Evolutionary conservation across 176 grass and related monocot genomes (phyloP).

Genomic region (Oryza longistaminata): DNA sequence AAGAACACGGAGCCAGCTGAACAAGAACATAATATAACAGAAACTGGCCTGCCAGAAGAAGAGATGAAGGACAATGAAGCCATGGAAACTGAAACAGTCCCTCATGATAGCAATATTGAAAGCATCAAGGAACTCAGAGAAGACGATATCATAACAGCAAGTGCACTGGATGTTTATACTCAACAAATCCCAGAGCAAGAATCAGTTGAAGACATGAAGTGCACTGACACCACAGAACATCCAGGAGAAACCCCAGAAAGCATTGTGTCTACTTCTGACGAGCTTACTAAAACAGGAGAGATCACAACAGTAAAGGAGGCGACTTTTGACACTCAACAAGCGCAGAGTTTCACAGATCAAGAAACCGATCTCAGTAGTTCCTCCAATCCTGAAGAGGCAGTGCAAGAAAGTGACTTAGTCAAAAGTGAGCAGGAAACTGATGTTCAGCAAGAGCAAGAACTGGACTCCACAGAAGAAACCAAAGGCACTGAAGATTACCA

Average conservation of each 20-base stretch:
- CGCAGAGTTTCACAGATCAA: constrained; percentile 25
- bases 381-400: background rate
- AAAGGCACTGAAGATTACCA: constrained; percentile 27
- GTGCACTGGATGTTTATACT: constrained; percentile 12
- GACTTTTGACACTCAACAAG: constrained; percentile 10
- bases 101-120: constrained; percentile 11
- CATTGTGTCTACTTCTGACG: constrained; percentile 18
- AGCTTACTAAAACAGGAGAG: constrained; percentile 31
- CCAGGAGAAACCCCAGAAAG: constrained; percentile 23
- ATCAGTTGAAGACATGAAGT: constrained; percentile 24
- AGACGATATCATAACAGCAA: constrained; percentile 28
- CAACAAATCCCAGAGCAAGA: constrained; percentile 18
- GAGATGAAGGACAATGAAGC: constrained; percentile 15
- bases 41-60: constrained; percentile 12
- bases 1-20: constrained; percentile 28
- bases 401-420: constrained; percentile 15
- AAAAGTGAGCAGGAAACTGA: background rate
- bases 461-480: constrained; percentile 28
- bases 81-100: constrained; percentile 22
- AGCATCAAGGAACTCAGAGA: background rate
- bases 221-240: constrained; percentile 23
- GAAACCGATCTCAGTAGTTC: constrained; percentile 15
- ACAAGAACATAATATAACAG: constrained; percentile 16
- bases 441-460: constrained; percentile 30
- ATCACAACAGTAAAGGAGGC: background rate